Evolutionary conservation across 129 eudicot genomes (phyloP).

Genomic region (Ambrosia artemisiifolia): DNA sequence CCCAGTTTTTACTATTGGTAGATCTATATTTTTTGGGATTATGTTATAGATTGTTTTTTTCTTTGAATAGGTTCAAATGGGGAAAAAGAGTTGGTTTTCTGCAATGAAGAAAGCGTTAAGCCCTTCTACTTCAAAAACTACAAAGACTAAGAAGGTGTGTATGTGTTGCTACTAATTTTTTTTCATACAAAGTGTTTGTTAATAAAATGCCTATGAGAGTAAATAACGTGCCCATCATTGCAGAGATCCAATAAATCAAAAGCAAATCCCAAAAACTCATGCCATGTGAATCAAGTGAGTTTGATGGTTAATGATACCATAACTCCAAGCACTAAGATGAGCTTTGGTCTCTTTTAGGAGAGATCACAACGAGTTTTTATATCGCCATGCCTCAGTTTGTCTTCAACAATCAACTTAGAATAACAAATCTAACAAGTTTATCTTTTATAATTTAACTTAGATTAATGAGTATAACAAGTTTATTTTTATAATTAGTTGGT

Average conservation of each 20-base stretch:
- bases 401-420: no score
- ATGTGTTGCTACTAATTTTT: neutral
- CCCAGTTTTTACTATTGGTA: neutral
- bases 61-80: slow-evolving; percentile 50
- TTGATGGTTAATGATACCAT: no score
- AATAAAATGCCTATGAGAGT: no score
- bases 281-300: slow-evolving; percentile 44
- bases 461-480: no score
- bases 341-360: no score
- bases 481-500: no score
- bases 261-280: slow-evolving; percentile 33
- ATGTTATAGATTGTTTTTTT: neutral
- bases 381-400: no score
- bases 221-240: neutral
- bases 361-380: no score
- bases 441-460: no score
- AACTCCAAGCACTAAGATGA: no score
- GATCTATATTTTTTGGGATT: neutral
- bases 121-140: slow-evolving; percentile 37
- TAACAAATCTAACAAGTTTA: no score
- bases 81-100: slow-evolving; percentile 73
- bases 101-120: slow-evolving; percentile 59
- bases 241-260: slow-evolving; percentile 53
- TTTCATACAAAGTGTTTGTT: neutral
- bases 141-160: slow-evolving; percentile 47